Percentiles rank a stretch among this genome's conserved stretches.
Conservation (phyloP, 208 protist genomes). For the Leishmania arabica region DNA sequence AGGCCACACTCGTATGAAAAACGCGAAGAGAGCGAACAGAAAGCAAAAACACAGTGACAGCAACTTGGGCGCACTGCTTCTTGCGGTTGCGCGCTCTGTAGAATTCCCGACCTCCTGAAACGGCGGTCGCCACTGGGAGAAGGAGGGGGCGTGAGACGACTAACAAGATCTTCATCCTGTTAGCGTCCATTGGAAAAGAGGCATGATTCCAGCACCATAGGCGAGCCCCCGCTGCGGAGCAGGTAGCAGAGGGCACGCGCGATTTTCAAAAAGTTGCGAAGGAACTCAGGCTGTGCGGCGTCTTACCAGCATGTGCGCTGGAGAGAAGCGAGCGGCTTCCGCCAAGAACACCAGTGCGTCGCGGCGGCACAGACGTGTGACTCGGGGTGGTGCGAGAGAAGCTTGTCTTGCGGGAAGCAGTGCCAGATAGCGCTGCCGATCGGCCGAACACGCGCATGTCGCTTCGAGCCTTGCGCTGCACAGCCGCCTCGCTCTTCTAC, state of each 20-base stretch:
- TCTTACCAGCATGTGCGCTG: conserved; percentile 7
- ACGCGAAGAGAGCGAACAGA: not conserved
- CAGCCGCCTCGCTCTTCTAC: conserved; percentile 37
- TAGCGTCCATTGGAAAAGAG: not conserved
- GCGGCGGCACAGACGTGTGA: conserved; percentile 21
- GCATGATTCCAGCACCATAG: not conserved
- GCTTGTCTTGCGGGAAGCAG: not conserved
- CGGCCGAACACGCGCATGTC: not conserved
- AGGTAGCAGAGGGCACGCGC: conserved; percentile 12
- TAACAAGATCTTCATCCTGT: conserved; percentile 5
- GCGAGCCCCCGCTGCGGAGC: not conserved
- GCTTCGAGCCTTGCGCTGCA: conserved; percentile 29
- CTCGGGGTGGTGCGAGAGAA: conserved; percentile 6
- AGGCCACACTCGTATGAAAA: not conserved
- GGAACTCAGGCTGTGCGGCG: conserved; percentile 13
- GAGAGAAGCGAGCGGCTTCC: conserved; percentile 8
- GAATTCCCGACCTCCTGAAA: not conserved
- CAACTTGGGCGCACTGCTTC: not conserved
- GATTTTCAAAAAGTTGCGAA: conserved; percentile 11
- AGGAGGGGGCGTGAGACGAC: not conserved
- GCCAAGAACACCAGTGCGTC: not conserved
- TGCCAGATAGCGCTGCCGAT: not conserved
- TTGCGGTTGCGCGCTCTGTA: conserved; percentile 6
- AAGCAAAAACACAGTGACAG: not conserved
- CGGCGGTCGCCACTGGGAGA: not conserved